A percentile compares a stretch with the other conserved stretches of the same genome.
Evolutionary conservation across 352 stramenopile genomes (phyloP).

Genomic region (Phytophthora hybrid): DNA sequence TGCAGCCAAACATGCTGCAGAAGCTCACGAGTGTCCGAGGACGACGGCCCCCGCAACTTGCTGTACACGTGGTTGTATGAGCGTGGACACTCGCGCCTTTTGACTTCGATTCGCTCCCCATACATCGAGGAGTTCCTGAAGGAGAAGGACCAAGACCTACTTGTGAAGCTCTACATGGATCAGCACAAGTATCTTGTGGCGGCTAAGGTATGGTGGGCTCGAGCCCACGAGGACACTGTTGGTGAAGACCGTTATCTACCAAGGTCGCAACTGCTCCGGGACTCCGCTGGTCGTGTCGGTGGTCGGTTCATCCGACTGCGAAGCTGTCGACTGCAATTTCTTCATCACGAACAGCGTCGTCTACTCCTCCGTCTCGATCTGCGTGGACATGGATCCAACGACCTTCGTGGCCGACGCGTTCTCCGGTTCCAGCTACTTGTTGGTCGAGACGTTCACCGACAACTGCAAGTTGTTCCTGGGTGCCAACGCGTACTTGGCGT

Average conservation of each 20-base stretch:
- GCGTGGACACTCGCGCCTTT: no score
- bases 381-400: constrained; percentile 13
- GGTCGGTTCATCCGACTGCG: constrained; percentile 17
- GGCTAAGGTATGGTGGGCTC: no score
- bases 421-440: constrained; percentile 19
- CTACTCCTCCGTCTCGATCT: constrained; percentile 26
- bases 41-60: no score
- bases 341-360: constrained; percentile 16
- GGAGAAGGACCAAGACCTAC: no score
- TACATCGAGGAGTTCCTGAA: no score
- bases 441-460: constrained; percentile 31
- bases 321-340: constrained; percentile 13
- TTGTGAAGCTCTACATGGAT: no score
- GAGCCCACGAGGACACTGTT: no score
- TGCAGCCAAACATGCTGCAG: no score
- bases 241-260: constrained; percentile 29
- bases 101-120: no score
- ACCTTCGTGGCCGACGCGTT: constrained; percentile 23
- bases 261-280: constrained; percentile 23
- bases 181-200: no score
- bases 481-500: constrained; percentile 24
- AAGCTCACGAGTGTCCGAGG: no score
- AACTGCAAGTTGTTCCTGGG: constrained; percentile 21
- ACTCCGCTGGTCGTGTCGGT: constrained; percentile 29
- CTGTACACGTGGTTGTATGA: no score